These are phyloP conservation scores for Parathielavia hyrcaniae DNA, from an alignment of 495 filamentous ascomycete species.

Conservation along the genomic window DNA sequence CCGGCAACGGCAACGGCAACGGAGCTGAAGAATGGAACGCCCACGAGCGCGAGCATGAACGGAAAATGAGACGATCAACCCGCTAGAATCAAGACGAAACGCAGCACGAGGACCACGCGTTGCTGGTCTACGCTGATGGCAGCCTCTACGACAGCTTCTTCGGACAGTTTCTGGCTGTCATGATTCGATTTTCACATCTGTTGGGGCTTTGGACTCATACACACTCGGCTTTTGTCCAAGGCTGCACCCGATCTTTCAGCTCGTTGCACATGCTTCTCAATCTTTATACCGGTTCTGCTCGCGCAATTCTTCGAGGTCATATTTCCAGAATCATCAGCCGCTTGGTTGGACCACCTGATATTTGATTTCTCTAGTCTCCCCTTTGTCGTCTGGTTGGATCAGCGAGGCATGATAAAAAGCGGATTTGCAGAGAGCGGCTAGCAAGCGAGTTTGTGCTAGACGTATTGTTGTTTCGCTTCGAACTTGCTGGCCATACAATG, in stretches of 20 bases:
- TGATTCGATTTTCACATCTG: background rate
- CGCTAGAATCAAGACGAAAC: background rate
- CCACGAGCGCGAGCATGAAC: slow-evolving; percentile 40
- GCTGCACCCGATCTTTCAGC: background rate
- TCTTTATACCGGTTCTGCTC: slow-evolving; percentile 13
- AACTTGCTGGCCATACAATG: background rate
- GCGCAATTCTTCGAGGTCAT: slow-evolving; percentile 9
- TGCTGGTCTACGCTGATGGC: background rate
- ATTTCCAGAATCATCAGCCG: background rate
- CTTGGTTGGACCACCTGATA: background rate
- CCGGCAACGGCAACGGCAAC: slow-evolving; percentile 28
- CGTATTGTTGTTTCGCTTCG: background rate
- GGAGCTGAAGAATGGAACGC: slow-evolving; percentile 45
- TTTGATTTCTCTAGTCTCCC: background rate
- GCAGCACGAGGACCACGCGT: background rate
- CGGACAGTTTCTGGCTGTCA: background rate
- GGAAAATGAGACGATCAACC: slow-evolving; percentile 24
- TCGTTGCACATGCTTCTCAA: background rate
- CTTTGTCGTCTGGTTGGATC: background rate
- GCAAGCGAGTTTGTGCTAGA: background rate
- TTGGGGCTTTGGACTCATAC: no score
- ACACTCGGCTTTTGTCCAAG: background rate
- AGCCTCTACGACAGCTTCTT: background rate
- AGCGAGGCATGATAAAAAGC: background rate
- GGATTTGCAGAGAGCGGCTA: background rate